phyloP scores from a whole-genome alignment of 805 yeast species.

The Metschnikowia bowlesiae region DNA sequence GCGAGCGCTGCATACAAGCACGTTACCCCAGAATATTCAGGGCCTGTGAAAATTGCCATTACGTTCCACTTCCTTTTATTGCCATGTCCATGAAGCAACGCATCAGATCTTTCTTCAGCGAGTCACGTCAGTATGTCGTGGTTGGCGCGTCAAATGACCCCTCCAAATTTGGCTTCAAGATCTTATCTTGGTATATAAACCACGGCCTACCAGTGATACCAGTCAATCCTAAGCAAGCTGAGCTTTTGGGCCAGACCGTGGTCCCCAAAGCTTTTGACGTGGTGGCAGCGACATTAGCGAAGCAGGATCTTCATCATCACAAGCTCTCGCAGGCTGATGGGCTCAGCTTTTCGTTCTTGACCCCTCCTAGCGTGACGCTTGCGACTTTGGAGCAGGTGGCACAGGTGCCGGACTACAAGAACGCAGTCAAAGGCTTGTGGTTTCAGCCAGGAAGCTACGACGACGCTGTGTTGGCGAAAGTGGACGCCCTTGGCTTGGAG shows the following conservation, averaged over 20 bases:
- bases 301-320: slow-evolving; percentile 21
- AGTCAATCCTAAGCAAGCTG: slow-evolving; percentile 53
- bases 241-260: slow-evolving; percentile 44
- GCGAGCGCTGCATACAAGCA: background rate
- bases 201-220: slow-evolving; percentile 60
- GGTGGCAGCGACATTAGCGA: slow-evolving; percentile 17
- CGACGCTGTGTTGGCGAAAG: slow-evolving; percentile 41
- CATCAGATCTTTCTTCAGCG: slow-evolving; percentile 46
- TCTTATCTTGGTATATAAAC: slow-evolving; percentile 60
- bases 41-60: slow-evolving; percentile 1
- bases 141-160: slow-evolving; percentile 69
- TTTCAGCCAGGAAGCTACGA: slow-evolving; percentile 81
- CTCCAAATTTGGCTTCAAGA: slow-evolving; percentile 64
- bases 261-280: slow-evolving; percentile 28
- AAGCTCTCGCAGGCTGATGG: slow-evolving; percentile 36
- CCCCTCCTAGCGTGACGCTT: slow-evolving; percentile 63
- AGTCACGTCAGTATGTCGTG: slow-evolving; percentile 53
- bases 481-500: slow-evolving; percentile 30
- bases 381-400: slow-evolving; percentile 33
- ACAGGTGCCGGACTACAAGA: slow-evolving; percentile 36
- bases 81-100: slow-evolving; percentile 36
- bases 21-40: background rate
- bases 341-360: slow-evolving; percentile 61
- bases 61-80: background rate
- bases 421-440: slow-evolving; percentile 59